These are phyloP conservation scores for Nymphaea colorata DNA, from an alignment of 164 flowering plant genomes.

Conservation along the genomic window DNA sequence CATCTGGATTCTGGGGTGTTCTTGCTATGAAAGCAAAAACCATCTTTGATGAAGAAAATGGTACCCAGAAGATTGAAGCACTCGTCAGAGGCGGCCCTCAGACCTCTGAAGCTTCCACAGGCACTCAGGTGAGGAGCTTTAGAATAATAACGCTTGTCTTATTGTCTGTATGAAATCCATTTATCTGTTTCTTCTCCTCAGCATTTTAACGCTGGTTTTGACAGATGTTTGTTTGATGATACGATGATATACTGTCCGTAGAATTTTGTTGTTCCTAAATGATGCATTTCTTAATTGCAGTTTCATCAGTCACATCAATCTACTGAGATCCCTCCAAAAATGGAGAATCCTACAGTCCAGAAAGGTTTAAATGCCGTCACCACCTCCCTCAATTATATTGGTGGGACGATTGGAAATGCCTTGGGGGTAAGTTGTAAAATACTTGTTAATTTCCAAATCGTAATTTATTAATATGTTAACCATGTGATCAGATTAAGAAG, in stretches of 20 bases:
- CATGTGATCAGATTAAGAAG: no score
- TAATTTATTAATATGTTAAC: no score
- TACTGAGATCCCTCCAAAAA: constrained; percentile 29
- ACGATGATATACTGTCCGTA: neutral
- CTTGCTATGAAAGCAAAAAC: constrained; percentile 85
- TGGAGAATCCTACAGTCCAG: constrained; percentile 47
- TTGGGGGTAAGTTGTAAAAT: constrained; percentile 55
- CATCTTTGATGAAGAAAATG: constrained; percentile 65
- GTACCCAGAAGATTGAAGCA: constrained; percentile 20
- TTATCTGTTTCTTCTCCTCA: no score
- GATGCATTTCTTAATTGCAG: constrained; percentile 17
- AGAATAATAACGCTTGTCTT: neutral
- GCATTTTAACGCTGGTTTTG: neutral
- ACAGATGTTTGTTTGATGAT: neutral
- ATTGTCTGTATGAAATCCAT: neutral
- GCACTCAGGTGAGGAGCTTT: constrained; percentile 31
- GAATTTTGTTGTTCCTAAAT: neutral
- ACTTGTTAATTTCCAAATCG: neutral
- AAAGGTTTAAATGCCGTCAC: constrained; percentile 64
- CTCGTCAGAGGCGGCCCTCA: constrained; percentile 17
- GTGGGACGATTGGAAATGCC: constrained; percentile 72
- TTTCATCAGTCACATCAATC: constrained; percentile 25
- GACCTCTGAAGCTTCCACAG: constrained; percentile 16
- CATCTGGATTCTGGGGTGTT: constrained; percentile 74
- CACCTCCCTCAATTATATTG: constrained; percentile 70